Evolutionary conservation across 192 early-diverging fungal genomes (phyloP).

Genomic region (Glomus cerebriforme): DNA sequence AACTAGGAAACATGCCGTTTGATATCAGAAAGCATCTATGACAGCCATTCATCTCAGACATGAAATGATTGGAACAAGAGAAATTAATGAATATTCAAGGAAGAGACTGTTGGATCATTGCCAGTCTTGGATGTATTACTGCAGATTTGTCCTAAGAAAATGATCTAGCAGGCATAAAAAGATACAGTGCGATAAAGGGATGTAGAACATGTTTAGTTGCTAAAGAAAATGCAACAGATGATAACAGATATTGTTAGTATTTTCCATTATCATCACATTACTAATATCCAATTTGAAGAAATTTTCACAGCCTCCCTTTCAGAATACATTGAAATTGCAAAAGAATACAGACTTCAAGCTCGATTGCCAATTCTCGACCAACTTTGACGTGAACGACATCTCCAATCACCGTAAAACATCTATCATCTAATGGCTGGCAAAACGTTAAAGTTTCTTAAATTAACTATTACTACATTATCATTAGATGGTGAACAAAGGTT

Average conservation of each 20-base stretch:
- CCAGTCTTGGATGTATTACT: not conserved
- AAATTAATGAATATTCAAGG: not conserved
- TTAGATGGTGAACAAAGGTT: too few relatives aligned
- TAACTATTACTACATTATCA: too few relatives aligned
- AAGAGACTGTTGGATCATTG: not conserved
- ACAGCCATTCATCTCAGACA: not conserved
- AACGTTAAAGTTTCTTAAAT: too few relatives aligned
- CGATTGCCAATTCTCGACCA: too few relatives aligned
- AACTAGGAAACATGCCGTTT: not conserved
- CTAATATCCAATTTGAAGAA: not conserved
- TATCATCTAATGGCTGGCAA: too few relatives aligned
- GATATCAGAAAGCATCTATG: not conserved
- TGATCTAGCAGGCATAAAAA: not conserved
- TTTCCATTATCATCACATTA: not conserved
- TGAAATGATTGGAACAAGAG: not conserved
- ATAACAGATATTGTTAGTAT: not conserved
- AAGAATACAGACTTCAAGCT: too few relatives aligned
- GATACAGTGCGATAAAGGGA: not conserved
- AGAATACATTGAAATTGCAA: too few relatives aligned
- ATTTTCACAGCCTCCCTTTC: too few relatives aligned
- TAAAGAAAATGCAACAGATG: not conserved
- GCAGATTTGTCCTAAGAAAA: not conserved
- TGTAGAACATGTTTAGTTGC: not conserved
- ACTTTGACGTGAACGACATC: too few relatives aligned
- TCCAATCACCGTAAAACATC: too few relatives aligned